A percentile compares a stretch with the other conserved stretches of the same genome.
Evolutionary conservation across 2,329 filamentous ascomycete species (phyloP).

Genomic region (Allantophomopsis lycopodina): DNA sequence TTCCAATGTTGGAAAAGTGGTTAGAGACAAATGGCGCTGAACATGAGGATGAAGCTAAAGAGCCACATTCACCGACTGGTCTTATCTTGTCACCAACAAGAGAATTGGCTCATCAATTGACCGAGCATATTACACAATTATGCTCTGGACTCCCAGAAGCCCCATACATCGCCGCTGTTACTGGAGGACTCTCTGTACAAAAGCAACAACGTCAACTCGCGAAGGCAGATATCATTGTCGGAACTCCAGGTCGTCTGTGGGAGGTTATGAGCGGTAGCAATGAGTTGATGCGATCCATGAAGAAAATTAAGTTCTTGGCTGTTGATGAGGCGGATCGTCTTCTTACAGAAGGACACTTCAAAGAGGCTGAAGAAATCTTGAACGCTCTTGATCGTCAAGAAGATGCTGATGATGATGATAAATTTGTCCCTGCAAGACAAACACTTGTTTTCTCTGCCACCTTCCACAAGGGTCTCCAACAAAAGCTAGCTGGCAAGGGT

Average conservation of each 20-base stretch:
- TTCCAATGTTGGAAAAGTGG: slow-evolving; percentile 82
- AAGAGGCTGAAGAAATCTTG: slow-evolving; percentile 83
- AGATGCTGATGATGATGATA: slow-evolving; percentile 31
- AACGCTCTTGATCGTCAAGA: slow-evolving; percentile 59
- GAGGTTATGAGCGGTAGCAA: slow-evolving; percentile 73
- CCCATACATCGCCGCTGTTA: slow-evolving; percentile 74
- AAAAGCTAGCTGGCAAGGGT: slow-evolving; percentile 70
- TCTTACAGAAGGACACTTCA: slow-evolving; percentile 86
- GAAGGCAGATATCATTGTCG: slow-evolving; percentile 83
- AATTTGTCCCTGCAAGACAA: slow-evolving; percentile 48
- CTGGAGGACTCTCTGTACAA: slow-evolving; percentile 82
- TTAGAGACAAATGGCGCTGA: slow-evolving; percentile 34
- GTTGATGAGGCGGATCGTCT: slow-evolving; percentile 91
- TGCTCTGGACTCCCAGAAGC: slow-evolving; percentile 46
- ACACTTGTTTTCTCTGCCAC: slow-evolving; percentile 96
- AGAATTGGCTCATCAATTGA: slow-evolving; percentile 86
- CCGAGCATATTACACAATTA: slow-evolving; percentile 66
- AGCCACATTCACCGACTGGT: slow-evolving; percentile 44
- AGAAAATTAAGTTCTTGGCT: slow-evolving; percentile 67
- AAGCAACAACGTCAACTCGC: slow-evolving; percentile 82
- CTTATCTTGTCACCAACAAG: slow-evolving; percentile 83
- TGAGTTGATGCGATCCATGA: slow-evolving; percentile 56
- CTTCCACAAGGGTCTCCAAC: slow-evolving; percentile 81
- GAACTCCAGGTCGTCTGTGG: slow-evolving; percentile 86
- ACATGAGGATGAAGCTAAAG: slow-evolving; percentile 22